Percentiles rank a stretch among this genome's conserved stretches.
phyloP scores from a whole-genome alignment of 2,329 filamentous ascomycete genomes.

The Penicillium paneum region DNA sequence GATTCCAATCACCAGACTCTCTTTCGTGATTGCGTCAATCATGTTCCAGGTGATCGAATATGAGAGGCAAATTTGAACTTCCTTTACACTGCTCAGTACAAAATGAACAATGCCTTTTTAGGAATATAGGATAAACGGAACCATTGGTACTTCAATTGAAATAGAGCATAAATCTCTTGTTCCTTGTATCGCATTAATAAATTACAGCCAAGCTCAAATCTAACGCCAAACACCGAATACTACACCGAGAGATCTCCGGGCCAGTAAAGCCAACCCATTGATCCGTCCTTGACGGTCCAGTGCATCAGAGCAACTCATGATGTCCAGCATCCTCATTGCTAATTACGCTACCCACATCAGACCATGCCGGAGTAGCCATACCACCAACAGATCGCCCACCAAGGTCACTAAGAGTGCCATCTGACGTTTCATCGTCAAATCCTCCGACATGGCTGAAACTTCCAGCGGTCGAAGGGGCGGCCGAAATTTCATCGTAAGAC shows the following conservation, averaged over 20 bases:
- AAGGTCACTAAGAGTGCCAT: constrained; percentile 41
- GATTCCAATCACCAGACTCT: not conserved
- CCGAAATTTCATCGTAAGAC: constrained; percentile 27
- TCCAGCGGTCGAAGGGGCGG: constrained; percentile 37
- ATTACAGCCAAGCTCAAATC: not conserved
- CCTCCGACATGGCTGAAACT: constrained; percentile 39
- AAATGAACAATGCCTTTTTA: not conserved
- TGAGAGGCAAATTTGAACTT: not conserved
- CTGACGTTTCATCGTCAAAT: constrained; percentile 34
- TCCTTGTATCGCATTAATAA: not conserved
- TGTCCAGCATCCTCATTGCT: constrained; percentile 40
- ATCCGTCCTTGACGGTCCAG: not conserved
- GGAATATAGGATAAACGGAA: not conserved
- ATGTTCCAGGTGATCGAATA: not conserved
- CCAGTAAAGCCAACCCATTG: not conserved
- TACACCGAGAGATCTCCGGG: not conserved
- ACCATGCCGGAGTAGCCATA: constrained; percentile 42
- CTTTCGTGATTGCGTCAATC: not conserved
- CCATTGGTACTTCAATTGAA: not conserved
- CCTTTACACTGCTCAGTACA: not conserved
- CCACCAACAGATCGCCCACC: constrained; percentile 31
- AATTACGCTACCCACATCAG: constrained; percentile 45
- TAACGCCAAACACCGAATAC: not conserved
- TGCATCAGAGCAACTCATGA: constrained; percentile 20
- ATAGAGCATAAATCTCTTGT: not conserved